Base-by-base conservation (phyloP, 2,329 filamentous ascomycete species). In the Calonectria henricotiae region DNA sequence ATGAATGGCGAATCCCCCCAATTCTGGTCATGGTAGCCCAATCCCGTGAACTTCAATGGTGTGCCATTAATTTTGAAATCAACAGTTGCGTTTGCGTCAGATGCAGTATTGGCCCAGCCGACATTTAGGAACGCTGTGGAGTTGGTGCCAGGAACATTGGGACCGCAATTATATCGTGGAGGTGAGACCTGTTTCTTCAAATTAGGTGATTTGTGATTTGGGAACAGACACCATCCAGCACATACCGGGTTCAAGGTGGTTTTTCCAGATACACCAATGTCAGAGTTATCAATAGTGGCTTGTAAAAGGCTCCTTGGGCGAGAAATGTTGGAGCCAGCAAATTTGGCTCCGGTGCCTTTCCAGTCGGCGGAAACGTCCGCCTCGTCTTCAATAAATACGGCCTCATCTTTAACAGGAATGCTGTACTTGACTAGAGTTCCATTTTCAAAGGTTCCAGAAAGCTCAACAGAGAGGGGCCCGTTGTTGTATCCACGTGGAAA, bases 1-100 rank as follows among this genome's bases (percentile, higher is more conserved):
- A 43, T 30, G 20, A 62, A 62, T 20, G 58, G 58, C 11, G 58
- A 46, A n/a, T 46, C 39, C 11, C 58, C 58, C 58, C 58, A 62
- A 25, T 62, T 62, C 39, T 62, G 43, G 25, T 62, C 58, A n/a
- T 62, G 58, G 41, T 62, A 62, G 23, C 58, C 58, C 7, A 46
- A 46, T 46, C 58, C 58, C 2, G 17, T 46, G 41, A 62, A 62
- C 8, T 4, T 8, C 17, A 62, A 47, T 5, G 41, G 58, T 2
- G 41, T 35, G 7, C 58, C 58, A 5, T 62, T 13, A 27, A 62
- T 35, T 9, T 23, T 17, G 17, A 62, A 47, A 11, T 62, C 39
- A 9, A 62, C 37, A 17, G 39, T 62, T 2, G 58, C 58, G n/a
- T 62, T 32, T 35, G 41, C 2, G 20, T 62, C 58, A 11, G 41